Base-by-base conservation (phyloP, 441 rosid genomes). In the Bocquillonia castaneifolia region DNA sequence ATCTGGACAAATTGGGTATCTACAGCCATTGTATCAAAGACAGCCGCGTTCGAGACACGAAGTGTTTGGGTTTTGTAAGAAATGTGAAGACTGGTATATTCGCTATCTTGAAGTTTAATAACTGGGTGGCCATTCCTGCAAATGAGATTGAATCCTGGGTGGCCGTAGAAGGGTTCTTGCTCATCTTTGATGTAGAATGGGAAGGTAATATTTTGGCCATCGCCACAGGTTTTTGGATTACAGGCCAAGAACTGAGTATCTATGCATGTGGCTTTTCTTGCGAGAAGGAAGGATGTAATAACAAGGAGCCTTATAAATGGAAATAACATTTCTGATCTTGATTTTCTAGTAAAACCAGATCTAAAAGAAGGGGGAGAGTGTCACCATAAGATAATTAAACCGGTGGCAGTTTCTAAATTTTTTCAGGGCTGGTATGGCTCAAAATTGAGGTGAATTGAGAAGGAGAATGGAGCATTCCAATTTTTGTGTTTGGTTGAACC, bases 71-170 rank as follows among this genome's bases (percentile, higher is more conserved):
- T 72, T 0, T 10, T 0, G 73, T 84, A 80, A 66, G 51, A 20
- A 52, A 86, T 77, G 4, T 68, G 28, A 1, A 39, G 74, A 62
- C 83, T 56, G 18, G 68, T 47, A 31, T 74, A 80, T 17, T 64
- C 47, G 28, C 17, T 22, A 44, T 42, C 55, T 13, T 67, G 14
- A 39, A 83, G 14, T 45, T 31, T 50, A 37, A 87, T 64, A 58
- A 83, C 6, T 3, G 82, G 74, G 23, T 26, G 68, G 31, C 58
- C 62, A 12, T 66, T 59, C 9, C 10, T 5, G 82, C 88, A 85
- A 29, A 78, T 63, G 53, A 87, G 42, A 14, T 32, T 8, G 67
- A 87, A 87, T 45, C 88, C 80, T 3, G 92, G 92, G 64, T 59
- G 70, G 34, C 89, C 89, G 48, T 89, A 85, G 58, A 8, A 76